Evolutionary conservation across 1,139 yeast species (phyloP).

Genomic region (Eremothecium coryli): DNA sequence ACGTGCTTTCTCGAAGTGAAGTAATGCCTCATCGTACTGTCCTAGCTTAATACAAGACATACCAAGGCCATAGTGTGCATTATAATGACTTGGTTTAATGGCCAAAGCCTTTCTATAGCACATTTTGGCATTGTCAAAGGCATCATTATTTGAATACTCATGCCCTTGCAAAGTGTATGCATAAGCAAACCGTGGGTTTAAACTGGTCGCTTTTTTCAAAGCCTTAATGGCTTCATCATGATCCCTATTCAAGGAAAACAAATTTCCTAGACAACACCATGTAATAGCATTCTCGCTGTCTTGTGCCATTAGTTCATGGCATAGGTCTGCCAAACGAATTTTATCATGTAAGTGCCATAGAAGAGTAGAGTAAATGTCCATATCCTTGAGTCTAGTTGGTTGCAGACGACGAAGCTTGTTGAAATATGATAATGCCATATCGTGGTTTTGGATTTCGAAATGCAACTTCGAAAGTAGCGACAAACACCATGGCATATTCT

Average conservation of each 20-base stretch:
- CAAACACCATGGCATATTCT: conserved; percentile 78
- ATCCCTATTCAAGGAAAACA: conserved; percentile 74
- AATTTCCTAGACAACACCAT: conserved; percentile 89
- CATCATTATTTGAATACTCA: conserved; percentile 80
- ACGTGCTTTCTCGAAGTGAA: conserved; percentile 80
- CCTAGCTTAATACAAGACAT: conserved; percentile 89
- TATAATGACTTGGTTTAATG: conserved; percentile 76
- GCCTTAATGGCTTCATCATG: conserved; percentile 88
- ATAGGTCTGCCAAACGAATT: conserved; percentile 67
- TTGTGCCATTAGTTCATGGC: conserved; percentile 69
- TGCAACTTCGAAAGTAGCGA: conserved; percentile 72
- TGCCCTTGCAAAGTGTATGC: conserved; percentile 93
- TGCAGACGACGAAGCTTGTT: conserved; percentile 55
- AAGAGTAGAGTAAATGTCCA: conserved; percentile 85
- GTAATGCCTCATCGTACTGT: conserved; percentile 72
- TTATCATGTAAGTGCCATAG: conserved; percentile 90
- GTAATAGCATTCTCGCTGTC: conserved; percentile 65
- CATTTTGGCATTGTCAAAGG: conserved; percentile 81
- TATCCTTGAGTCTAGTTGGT: conserved; percentile 74
- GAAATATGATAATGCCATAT: conserved; percentile 61
- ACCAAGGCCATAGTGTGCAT: conserved; percentile 93
- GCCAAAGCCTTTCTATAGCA: conserved; percentile 73
- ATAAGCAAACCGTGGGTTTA: conserved; percentile 69
- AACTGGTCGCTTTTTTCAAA: conserved; percentile 66
- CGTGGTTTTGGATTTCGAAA: conserved; percentile 82